Conservation (phyloP, 2,329 filamentous ascomycete genomes). For the Aphanocladium album region DNA sequence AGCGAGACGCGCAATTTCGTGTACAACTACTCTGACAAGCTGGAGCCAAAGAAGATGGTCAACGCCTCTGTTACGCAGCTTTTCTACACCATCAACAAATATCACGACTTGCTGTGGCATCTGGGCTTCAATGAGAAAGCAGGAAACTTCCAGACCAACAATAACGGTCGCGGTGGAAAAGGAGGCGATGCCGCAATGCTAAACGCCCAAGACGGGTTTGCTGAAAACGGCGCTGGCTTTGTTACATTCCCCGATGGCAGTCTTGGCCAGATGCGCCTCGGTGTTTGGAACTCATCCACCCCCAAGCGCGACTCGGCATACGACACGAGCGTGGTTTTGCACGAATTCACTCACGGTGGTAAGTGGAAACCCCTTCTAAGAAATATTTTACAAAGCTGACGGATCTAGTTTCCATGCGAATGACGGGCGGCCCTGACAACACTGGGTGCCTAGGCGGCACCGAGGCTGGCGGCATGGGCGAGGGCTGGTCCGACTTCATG, state of each 20-base stretch:
- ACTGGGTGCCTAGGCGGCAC: conserved; percentile 38
- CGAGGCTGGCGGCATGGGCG: conserved; percentile 54
- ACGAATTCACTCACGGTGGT: conserved; percentile 52
- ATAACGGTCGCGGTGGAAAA: conserved; percentile 46
- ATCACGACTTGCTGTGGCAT: conserved; percentile 53
- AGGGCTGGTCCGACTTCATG: conserved; percentile 55
- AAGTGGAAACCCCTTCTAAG: no score
- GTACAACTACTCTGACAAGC: conserved; percentile 36
- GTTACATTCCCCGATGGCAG: conserved; percentile 48
- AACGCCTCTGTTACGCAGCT: conserved; percentile 55
- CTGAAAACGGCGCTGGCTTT: conserved; percentile 55
- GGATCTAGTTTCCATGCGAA: conserved; percentile 46
- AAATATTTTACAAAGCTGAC: conserved; percentile 6
- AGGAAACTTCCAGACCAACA: conserved; percentile 56
- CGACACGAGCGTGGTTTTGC: conserved; percentile 55
- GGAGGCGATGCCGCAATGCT: conserved; percentile 50
- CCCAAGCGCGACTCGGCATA: conserved; percentile 52
- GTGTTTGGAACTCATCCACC: conserved; percentile 38
- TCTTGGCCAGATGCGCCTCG: conserved; percentile 54
- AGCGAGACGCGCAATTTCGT: conserved; percentile 40
- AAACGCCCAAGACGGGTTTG: conserved; percentile 51
- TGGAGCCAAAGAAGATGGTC: conserved; percentile 37
- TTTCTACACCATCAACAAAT: conserved; percentile 56
- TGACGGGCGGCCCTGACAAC: conserved; percentile 55
- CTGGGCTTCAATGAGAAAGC: conserved; percentile 55